Base-by-base conservation (phyloP, 108 stramenopile genomes). In the Skeletonema marinoi region DNA sequence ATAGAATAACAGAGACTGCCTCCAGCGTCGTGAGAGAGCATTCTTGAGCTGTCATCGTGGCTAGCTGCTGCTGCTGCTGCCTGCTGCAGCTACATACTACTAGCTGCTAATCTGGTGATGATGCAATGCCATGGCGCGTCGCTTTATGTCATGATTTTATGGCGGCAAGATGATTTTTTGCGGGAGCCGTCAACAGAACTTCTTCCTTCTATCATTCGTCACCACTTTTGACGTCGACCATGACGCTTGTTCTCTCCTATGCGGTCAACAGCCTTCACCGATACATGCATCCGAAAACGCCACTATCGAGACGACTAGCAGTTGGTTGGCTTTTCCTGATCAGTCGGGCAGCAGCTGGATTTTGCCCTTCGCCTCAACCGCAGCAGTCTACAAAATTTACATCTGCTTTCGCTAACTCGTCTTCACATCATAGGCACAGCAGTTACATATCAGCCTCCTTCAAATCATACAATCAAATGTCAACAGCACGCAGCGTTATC, bases 261-360 rank as follows among this genome's bases (percentile, higher is more conserved):
- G 44, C 44, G 14, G 3, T 46, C 44, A 46, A 46, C 16, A 46
- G 44, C 44, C 16, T 16, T 46, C 16, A 11, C 16, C 44, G 44
- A 46, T 3, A 56, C 9, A 56, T 56, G 54, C 54, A 21, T 25
- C 54, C 25, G 25, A 16, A 16, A 56, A 4, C 7, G 2, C 54
- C 25, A 10, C 25, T 56, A 56, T 25, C 54, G n/a, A 56, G 54
- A 25, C 54, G 17, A 25, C 19, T 56, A 56, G 54, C 54, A 6
- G 17, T n/a, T 56, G 54, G 54, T 25, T 56, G 54, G 54, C 54
- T 56, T 25, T 56, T 56, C 54, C 25, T 56, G 54, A 56, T 56
- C 25, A 2, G 54, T 56, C 54, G 54, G 17, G 10, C 54, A 2
- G 10, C 54, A 29, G 25, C 54, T 21, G 50, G 50, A 29, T 56